A percentile compares a stretch with the other conserved stretches of the same genome.
Evolutionary conservation across 768 basidiomycete species (phyloP).

Genomic region (Rhodotorula paludigena): DNA sequence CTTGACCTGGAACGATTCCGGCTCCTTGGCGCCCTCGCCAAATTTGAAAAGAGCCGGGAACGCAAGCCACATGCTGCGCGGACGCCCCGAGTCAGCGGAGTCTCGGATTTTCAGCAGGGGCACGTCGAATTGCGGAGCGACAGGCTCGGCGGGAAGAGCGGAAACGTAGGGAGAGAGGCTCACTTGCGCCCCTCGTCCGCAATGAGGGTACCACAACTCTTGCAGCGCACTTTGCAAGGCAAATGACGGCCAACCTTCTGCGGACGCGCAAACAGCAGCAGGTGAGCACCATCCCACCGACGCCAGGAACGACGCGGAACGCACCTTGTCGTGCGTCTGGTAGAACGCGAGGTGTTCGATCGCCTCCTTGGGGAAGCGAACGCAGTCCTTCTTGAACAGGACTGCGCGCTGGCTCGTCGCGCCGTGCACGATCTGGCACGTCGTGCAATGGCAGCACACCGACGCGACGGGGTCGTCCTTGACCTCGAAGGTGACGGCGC

Average conservation of each 20-base stretch:
- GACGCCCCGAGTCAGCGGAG: too few species aligned
- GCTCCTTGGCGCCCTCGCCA: constrained; percentile 7
- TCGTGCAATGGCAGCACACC: constrained; percentile 29
- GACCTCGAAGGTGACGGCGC: constrained; percentile 14
- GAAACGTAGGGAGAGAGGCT: neutral
- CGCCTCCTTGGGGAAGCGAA: constrained; percentile 5
- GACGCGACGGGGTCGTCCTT: constrained; percentile 21
- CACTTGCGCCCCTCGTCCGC: constrained; percentile 29
- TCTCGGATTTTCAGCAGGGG: too few species aligned
- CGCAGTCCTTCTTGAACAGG: constrained; percentile 31
- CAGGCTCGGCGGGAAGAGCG: too few species aligned
- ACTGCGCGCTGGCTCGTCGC: constrained; percentile 21
- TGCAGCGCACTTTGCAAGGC: constrained; percentile 28
- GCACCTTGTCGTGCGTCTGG: constrained; percentile 20
- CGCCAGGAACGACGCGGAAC: neutral
- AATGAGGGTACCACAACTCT: constrained; percentile 16
- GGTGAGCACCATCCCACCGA: neutral
- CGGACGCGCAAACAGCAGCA: too few species aligned
- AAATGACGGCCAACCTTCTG: constrained; percentile 29
- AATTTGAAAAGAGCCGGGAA: constrained; percentile 15
- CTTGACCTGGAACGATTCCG: neutral
- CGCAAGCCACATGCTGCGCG: constrained; percentile 14
- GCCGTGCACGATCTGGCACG: constrained; percentile 29
- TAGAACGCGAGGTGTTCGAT: constrained; percentile 24
- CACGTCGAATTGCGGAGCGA: too few species aligned